Base-by-base conservation (phyloP, 83 land plant species). In the Larix sibirica region DNA sequence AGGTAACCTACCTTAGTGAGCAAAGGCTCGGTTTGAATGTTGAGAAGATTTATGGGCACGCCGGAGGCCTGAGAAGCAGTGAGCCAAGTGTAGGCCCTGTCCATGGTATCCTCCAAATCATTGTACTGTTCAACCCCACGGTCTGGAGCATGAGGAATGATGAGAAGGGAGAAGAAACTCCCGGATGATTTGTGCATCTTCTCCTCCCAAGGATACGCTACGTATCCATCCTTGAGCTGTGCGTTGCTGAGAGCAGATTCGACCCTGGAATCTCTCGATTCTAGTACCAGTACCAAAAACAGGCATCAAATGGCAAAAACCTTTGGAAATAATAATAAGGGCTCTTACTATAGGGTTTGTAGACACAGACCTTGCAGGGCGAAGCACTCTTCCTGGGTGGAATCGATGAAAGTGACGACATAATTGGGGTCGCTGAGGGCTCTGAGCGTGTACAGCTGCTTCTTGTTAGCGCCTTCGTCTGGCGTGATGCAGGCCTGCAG, bases 11-110 rank as follows among this genome's bases (percentile, higher is more conserved):
- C 98, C 97, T 96, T 96, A 75, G 93, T 92, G 66, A 96, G 95
- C 28, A 96, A 80, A 44, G 98, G 93, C 71, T 96, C 97, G 10
- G 95, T 94, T 42, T 96, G 98, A 73, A 96, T 85, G 62, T 92
- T 96, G 89, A 92, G 88, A 84, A 96, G 91, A 63, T 83, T 88
- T 59, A 96, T 88, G 26, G 98, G 95, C 8, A 94, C 95, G 4
- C 98, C 98, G 24, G 90, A 84, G 16, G 90, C 88, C 79, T 94
- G 97, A 73, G 92, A 83, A 47, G 98, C 95, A 71, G 84, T 87
- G 38, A 96, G 91, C 97, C 98, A 96, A 7, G 98, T 89, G 60
- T 92, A 88, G 21, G 97, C 95, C 61, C 98, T 82, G 10, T 96
- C 96, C 61, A 95, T 83, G 6, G 98, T 96, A 80, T 94, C 94